A percentile compares a stretch with the other conserved stretches of the same genome.
phyloP scores from a whole-genome alignment of 176 grass and related monocot genomes.

The Pontederia crassipes region DNA sequence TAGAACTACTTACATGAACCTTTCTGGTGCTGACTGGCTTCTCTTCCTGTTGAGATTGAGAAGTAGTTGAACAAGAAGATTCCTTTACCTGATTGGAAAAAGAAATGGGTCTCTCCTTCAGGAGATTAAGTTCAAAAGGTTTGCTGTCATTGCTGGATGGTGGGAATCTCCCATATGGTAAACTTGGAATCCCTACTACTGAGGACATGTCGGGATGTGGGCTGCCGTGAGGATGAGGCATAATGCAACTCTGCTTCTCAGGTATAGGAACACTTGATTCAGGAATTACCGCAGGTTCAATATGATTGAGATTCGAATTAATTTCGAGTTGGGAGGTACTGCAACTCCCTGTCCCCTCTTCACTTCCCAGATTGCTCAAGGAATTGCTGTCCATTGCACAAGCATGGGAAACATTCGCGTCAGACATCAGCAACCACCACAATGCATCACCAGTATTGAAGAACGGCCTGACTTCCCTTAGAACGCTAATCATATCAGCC shows the following conservation, averaged over 20 bases:
- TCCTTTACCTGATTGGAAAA: slow-evolving; percentile 37
- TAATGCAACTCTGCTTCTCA: slow-evolving; percentile 23
- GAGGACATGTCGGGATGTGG: slow-evolving; percentile 33
- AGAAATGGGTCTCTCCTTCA: slow-evolving; percentile 38
- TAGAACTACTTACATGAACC: slow-evolving; percentile 35
- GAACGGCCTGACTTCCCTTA: slow-evolving; percentile 67
- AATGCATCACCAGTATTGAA: slow-evolving; percentile 68
- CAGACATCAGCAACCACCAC: slow-evolving; percentile 88
- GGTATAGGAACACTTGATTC: slow-evolving; percentile 35
- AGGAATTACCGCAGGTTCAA: slow-evolving; percentile 35
- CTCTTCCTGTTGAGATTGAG: slow-evolving; percentile 39
- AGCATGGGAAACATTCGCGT: slow-evolving; percentile 63
- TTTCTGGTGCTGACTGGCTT: slow-evolving; percentile 49
- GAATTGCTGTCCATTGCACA: slow-evolving; percentile 46
- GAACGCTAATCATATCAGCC: slow-evolving; percentile 44
- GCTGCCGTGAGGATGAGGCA: slow-evolving; percentile 24
- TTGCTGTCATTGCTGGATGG: slow-evolving; percentile 38
- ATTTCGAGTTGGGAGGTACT: slow-evolving; percentile 17
- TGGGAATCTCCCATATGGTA: slow-evolving; percentile 31
- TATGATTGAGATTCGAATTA: slow-evolving; percentile 24
- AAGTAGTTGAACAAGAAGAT: slow-evolving; percentile 41
- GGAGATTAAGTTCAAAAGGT: slow-evolving; percentile 38
- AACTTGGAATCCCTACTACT: slow-evolving; percentile 25
- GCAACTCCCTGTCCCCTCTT: slow-evolving; percentile 6
- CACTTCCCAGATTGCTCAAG: background rate